Percentiles rank a stretch among this genome's conserved stretches.
These are phyloP conservation scores for Boletus subluridellus DNA, from an alignment of 1,284 basidiomycete species.

Conservation along the genomic window DNA sequence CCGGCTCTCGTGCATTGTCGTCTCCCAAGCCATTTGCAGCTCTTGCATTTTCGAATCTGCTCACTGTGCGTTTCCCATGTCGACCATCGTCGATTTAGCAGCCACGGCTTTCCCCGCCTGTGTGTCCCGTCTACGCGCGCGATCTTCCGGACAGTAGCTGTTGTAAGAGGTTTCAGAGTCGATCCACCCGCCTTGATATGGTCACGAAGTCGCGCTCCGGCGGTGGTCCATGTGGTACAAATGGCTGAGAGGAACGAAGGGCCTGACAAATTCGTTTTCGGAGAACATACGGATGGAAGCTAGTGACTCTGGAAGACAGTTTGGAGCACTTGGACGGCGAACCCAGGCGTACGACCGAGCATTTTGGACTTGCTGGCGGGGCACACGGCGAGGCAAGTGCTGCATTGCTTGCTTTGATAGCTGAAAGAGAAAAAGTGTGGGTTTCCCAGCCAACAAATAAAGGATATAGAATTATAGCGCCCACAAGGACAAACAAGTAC, in stretches of 20 bases:
- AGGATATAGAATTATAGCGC: conserved; percentile 29
- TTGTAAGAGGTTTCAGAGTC: neutral
- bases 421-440: conserved; percentile 11
- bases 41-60: neutral
- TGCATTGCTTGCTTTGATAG: neutral
- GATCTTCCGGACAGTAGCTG: neutral
- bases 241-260: neutral
- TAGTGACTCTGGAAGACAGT: neutral
- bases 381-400: conserved; percentile 7
- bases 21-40: neutral
- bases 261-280: neutral
- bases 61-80: neutral
- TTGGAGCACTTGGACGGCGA: neutral
- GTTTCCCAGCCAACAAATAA: conserved; percentile 35
- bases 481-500: conserved; percentile 45
- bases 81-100: conserved; percentile 1
- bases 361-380: neutral
- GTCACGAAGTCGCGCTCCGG: neutral
- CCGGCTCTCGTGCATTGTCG: conserved; percentile 10
- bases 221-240: neutral
- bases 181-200: neutral
- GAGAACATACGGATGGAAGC: neutral
- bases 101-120: neutral
- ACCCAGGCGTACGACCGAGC: neutral
- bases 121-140: neutral